These are phyloP conservation scores for Elsinoe fawcettii DNA, from an alignment of 2,329 filamentous ascomycete species.

Conservation along the genomic window DNA sequence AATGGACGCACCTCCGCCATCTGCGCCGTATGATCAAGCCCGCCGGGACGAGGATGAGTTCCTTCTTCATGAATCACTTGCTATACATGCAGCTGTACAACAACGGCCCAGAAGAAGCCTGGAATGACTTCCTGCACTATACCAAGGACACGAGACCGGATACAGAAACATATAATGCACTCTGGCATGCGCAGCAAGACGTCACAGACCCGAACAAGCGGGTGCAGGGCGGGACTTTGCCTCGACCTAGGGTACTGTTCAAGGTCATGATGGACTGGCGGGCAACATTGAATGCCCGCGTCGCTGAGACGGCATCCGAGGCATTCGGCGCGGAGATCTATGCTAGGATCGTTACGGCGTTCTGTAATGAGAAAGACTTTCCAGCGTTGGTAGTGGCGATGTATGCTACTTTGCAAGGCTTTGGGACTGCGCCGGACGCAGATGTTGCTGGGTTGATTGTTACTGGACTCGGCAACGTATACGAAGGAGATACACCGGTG, in stretches of 20 bases:
- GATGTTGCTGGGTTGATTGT: constrained; percentile 15
- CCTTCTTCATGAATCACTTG: constrained; percentile 72
- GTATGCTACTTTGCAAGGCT: constrained; percentile 13
- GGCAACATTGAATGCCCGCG: neutral
- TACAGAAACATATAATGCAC: constrained; percentile 17
- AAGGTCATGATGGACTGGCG: constrained; percentile 17
- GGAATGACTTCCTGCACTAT: constrained; percentile 14
- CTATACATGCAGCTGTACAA: constrained; percentile 40
- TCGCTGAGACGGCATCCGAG: neutral
- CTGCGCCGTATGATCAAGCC: constrained; percentile 56
- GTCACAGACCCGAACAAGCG: neutral
- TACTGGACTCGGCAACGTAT: constrained; percentile 15
- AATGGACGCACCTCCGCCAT: constrained; percentile 50
- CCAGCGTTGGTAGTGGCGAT: constrained; percentile 17
- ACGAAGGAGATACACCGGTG: neutral
- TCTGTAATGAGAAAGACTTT: constrained; percentile 18
- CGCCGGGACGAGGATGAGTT: constrained; percentile 59
- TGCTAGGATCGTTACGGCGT: constrained; percentile 17
- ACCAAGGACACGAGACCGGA: constrained; percentile 15
- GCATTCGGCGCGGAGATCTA: constrained; percentile 15
- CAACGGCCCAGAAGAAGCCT: constrained; percentile 9
- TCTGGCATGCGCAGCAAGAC: constrained; percentile 17
- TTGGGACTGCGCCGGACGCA: constrained; percentile 13
- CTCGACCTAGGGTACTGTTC: constrained; percentile 17
- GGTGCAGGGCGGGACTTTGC: neutral